phyloP scores from a whole-genome alignment of 192 early-diverging fungal genomes.

The Rhizoclosmatium sp. region DNA sequence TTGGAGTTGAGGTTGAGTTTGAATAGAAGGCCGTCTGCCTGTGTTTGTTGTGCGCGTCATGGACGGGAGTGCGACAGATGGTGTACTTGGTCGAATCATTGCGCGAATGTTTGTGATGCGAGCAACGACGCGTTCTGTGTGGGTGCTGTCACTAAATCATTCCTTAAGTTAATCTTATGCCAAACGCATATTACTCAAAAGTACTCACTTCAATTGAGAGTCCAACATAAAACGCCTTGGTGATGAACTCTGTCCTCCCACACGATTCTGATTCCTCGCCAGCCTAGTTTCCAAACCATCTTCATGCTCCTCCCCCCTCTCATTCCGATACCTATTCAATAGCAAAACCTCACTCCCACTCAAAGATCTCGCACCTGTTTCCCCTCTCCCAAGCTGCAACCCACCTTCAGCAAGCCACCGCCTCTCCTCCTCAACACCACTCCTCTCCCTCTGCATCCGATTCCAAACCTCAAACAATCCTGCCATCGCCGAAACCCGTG shows the following conservation, averaged over 20 bases:
- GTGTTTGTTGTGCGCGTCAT: neutral
- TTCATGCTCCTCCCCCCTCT: no score
- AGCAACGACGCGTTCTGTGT: neutral
- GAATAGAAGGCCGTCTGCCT: neutral
- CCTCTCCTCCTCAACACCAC: neutral
- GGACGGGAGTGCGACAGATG: neutral
- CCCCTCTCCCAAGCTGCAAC: neutral
- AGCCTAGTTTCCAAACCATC: no score
- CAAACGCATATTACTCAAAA: no score
- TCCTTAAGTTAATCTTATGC: no score
- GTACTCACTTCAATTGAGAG: no score
- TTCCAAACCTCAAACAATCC: conserved; percentile 9
- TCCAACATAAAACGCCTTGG: no score
- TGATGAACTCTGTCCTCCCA: no score
- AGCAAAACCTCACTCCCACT: neutral
- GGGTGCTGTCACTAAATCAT: no score
- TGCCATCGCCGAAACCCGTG: neutral
- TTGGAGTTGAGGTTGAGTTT: no score
- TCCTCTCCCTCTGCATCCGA: neutral
- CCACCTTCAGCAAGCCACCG: neutral
- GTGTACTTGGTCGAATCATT: neutral
- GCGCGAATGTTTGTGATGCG: neutral
- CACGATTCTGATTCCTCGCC: no score
- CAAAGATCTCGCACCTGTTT: neutral
- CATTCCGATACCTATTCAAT: no score